These are phyloP conservation scores for Paramecium sonneborni DNA, from an alignment of 73 alveolate species.

Conservation along the genomic window DNA sequence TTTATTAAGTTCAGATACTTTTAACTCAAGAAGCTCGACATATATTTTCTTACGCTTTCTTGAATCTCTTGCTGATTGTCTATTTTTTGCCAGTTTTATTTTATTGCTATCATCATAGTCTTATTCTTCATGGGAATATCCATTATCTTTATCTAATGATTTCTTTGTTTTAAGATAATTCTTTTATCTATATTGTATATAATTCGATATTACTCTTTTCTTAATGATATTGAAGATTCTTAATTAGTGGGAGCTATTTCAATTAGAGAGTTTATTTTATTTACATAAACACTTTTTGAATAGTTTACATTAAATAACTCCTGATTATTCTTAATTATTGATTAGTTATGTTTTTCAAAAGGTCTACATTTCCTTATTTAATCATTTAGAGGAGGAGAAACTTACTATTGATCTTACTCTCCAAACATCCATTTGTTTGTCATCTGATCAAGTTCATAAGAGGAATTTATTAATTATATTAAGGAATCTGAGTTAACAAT, in stretches of 20 bases:
- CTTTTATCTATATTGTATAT: not conserved
- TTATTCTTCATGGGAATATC: not conserved
- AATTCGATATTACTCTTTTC: not conserved
- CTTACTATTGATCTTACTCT: not conserved
- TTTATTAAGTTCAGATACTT: not conserved
- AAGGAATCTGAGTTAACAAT: not conserved
- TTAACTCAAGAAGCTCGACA: slow-evolving; percentile 67
- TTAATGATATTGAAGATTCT: not conserved
- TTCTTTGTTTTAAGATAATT: not conserved
- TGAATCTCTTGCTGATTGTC: slow-evolving; percentile 80
- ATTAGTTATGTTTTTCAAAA: not conserved
- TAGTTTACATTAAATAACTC: slow-evolving; percentile 6
- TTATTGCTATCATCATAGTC: slow-evolving; percentile 7
- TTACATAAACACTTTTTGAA: not conserved
- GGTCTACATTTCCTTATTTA: not conserved
- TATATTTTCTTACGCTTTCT: slow-evolving; percentile 81
- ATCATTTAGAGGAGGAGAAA: not conserved
- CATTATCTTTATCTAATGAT: not conserved
- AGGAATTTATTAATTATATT: not conserved
- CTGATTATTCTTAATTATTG: not conserved
- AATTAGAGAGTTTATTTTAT: not conserved
- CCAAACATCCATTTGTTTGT: slow-evolving; percentile 24
- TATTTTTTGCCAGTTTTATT: slow-evolving; percentile 73
- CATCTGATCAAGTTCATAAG: not conserved
- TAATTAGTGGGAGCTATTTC: not conserved